phyloP scores from a whole-genome alignment of 805 yeast species.

The Candida taoyuanica region DNA sequence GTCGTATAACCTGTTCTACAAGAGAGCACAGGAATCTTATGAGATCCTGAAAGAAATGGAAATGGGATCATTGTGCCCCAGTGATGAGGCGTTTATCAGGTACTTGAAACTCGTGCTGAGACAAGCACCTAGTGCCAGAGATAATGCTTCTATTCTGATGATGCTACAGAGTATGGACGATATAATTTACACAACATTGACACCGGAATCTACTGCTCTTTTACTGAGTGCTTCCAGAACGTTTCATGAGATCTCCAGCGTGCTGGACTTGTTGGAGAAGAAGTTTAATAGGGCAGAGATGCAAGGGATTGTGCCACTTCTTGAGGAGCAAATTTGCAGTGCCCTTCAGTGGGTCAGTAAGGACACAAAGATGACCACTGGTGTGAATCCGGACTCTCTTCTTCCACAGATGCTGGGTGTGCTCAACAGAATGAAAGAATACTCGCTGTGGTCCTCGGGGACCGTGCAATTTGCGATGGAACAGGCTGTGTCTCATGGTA shows the following conservation, averaged over 20 bases:
- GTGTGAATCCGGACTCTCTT: not conserved
- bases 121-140: not conserved
- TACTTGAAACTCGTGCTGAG: conserved; percentile 1
- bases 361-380: not conserved
- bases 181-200: conserved; percentile 10
- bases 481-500: conserved; percentile 4
- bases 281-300: conserved; percentile 2
- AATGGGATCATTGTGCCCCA: conserved; percentile 1
- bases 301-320: not conserved
- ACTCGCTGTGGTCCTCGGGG: conserved; percentile 4
- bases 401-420: conserved; percentile 7
- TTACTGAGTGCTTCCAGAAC: conserved; percentile 5
- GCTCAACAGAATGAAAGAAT: conserved; percentile 4
- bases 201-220: not conserved
- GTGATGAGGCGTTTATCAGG: not conserved
- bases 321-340: too few species aligned
- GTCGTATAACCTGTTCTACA: conserved; percentile 1
- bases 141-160: not conserved
- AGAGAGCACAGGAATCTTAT: not conserved
- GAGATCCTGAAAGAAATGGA: not conserved
- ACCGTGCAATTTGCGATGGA: conserved; percentile 2
- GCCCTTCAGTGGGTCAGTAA: not conserved
- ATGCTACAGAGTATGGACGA: conserved; percentile 9
- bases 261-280: conserved; percentile 12
- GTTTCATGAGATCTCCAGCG: conserved; percentile 8